Percentiles rank a stretch among this genome's conserved stretches.
Evolutionary conservation across 768 basidiomycete species (phyloP).

Genomic region (Boletales sp.): DNA sequence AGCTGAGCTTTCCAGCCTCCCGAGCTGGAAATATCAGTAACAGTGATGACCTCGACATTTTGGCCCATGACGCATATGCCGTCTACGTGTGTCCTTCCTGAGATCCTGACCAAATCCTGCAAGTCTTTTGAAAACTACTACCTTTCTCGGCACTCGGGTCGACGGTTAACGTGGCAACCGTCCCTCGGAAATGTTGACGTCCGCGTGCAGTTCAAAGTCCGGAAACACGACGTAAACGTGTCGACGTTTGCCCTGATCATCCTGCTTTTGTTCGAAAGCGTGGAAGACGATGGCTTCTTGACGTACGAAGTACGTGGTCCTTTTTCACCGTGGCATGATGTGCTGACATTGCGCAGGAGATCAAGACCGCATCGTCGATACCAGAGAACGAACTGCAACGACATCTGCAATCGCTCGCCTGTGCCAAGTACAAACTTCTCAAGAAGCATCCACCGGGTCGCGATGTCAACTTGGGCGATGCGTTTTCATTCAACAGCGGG

Average conservation of each 20-base stretch:
- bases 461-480: slow-evolving; percentile 71
- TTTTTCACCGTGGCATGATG: background rate
- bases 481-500: slow-evolving; percentile 84
- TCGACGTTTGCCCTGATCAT: slow-evolving; percentile 87
- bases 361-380: slow-evolving; percentile 71
- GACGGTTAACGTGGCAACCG: slow-evolving; percentile 89
- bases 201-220: slow-evolving; percentile 70
- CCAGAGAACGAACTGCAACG: slow-evolving; percentile 78
- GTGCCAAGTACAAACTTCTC: slow-evolving; percentile 89
- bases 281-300: slow-evolving; percentile 63
- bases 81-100: slow-evolving; percentile 65
- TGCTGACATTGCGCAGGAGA: slow-evolving; percentile 56
- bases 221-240: slow-evolving; percentile 87
- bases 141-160: slow-evolving; percentile 81
- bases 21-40: slow-evolving; percentile 79
- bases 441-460: slow-evolving; percentile 88
- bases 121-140: slow-evolving; percentile 89
- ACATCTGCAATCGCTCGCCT: slow-evolving; percentile 94
- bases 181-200: slow-evolving; percentile 90
- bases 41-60: slow-evolving; percentile 93
- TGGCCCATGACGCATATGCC: slow-evolving; percentile 83
- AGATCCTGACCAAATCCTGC: slow-evolving; percentile 57
- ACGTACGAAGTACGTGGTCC: slow-evolving; percentile 61
- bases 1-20: slow-evolving; percentile 50
- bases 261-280: slow-evolving; percentile 79